Evolutionary conservation across 2,329 filamentous ascomycete genomes (phyloP).

Genomic region (Moelleriella libera): DNA sequence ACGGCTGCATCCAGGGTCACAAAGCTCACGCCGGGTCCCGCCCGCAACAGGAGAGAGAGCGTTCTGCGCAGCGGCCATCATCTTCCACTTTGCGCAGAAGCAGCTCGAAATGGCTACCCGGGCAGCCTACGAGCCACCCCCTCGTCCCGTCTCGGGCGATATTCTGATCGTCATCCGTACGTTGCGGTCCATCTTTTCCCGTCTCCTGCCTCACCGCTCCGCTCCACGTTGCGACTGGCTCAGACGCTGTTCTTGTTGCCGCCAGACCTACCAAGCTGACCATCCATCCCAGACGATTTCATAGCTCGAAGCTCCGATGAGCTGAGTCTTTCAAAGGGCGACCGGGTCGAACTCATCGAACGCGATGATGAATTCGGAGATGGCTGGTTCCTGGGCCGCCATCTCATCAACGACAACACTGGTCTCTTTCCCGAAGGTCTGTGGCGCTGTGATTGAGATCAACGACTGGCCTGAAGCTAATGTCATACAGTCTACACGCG

Average conservation of each 20-base stretch:
- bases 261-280: neutral
- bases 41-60: too few species aligned
- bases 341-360: conserved; percentile 71
- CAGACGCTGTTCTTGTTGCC: neutral
- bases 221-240: neutral
- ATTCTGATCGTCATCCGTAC: conserved; percentile 59
- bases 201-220: conserved; percentile 11
- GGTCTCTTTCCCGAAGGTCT: conserved; percentile 75
- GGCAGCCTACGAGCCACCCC: conserved; percentile 17
- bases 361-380: conserved; percentile 81
- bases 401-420: conserved; percentile 57
- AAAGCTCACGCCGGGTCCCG: too few species aligned
- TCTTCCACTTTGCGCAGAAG: neutral
- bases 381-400: conserved; percentile 70
- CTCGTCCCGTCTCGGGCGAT: conserved; percentile 48
- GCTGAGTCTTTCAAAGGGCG: conserved; percentile 72
- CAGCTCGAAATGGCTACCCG: conserved; percentile 26
- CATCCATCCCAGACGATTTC: conserved; percentile 60
- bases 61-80: too few species aligned
- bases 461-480: conserved; percentile 10
- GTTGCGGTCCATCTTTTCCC: conserved; percentile 14
- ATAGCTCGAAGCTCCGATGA: conserved; percentile 84
- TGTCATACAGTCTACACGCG: conserved; percentile 43
- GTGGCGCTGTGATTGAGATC: conserved; percentile 9
- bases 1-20: too few species aligned